Evolutionary conservation across 2,329 filamentous ascomycete species (phyloP), one percentile per base, ranked within the genome.

Genomic region (Calonectria hawksworthii): DNA sequence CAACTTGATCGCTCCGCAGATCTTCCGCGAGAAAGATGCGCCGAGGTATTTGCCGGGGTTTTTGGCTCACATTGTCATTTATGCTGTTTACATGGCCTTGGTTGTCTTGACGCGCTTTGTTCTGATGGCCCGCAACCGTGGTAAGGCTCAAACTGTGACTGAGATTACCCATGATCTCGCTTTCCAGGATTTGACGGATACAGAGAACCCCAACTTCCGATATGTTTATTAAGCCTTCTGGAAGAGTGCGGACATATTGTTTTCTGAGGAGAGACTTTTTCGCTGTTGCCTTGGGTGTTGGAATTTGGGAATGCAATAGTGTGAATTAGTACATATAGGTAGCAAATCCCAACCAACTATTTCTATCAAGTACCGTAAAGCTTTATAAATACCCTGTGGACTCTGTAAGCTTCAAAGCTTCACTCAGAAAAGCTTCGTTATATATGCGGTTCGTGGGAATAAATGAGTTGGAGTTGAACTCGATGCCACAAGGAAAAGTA

Each of bases 1-100:
- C 1, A 88, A 88, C 44, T 84, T 87, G 66, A 82, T 84, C 7
- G 86, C 86, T 0, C 86, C 86, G 13, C 84, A 86, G 50, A 82
- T 86, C 36, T 87, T 74, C 26, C 68, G 36, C 3, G 68, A 71
- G 26, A 68, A 68, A n/a, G 69, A 75, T 23, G 73, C 73, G 11
- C 73, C 69, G 0, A 23, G 56, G 23, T 75, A 75, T 16, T 69
- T 72, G 16, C 68, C 64, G 16, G 73, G 73, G 1, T 72, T 74
- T 28, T 21, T 72, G 28, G 73, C 59, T 32, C 67, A 70, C 23
- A 44, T 72, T 52, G 68, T 66, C 1, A 63, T 70, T 26, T 74
- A 74, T 28, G 56, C 34, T 16, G 56, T 74, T 14, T 72, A 68
- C 16, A 32, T 74, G 30, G 68, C 34, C 11, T 21, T 72, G n/a